phyloP scores from a whole-genome alignment of 2,329 filamentous ascomycete genomes.

The Beauveria rudraprayagi region DNA sequence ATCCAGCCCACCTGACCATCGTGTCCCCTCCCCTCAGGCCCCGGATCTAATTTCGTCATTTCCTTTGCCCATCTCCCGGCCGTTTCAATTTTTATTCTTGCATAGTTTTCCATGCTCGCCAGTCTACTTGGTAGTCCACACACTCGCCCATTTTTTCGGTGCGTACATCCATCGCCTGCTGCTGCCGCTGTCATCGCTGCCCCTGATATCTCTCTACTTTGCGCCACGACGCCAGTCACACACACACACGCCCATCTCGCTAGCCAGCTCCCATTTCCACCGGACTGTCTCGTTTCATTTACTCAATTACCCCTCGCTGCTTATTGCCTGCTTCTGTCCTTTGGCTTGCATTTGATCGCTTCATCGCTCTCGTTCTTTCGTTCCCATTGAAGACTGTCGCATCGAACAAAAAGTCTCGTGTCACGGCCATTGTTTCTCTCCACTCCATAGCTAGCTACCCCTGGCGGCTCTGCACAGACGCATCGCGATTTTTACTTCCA shows the following conservation, averaged over 20 bases:
- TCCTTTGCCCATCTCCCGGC: slow-evolving; percentile 9
- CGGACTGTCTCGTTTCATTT: not conserved
- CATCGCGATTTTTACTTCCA: not conserved
- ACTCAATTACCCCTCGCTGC: slow-evolving; percentile 8
- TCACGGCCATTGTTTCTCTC: not conserved
- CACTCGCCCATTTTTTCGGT: not conserved
- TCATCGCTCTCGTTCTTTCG: not conserved
- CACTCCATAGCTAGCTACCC: not conserved
- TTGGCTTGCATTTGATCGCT: not conserved
- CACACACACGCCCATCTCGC: not conserved
- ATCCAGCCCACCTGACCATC: not conserved
- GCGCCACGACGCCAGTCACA: slow-evolving; percentile 4
- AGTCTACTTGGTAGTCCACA: not conserved
- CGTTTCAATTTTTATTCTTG: slow-evolving; percentile 2
- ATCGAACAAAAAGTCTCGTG: not conserved
- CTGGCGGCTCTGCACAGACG: not conserved
- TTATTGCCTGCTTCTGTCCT: not conserved
- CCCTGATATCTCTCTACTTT: not conserved
- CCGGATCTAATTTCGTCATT: slow-evolving; percentile 11
- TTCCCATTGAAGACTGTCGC: not conserved
- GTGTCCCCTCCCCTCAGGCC: not conserved
- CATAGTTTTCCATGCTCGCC: not conserved
- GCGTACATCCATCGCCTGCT: not conserved
- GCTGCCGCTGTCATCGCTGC: not conserved
- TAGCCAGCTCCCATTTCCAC: not conserved